These are phyloP conservation scores for Diplotaxis tenuifolia DNA, from an alignment of 345 rosid genomes.

Conservation along the genomic window DNA sequence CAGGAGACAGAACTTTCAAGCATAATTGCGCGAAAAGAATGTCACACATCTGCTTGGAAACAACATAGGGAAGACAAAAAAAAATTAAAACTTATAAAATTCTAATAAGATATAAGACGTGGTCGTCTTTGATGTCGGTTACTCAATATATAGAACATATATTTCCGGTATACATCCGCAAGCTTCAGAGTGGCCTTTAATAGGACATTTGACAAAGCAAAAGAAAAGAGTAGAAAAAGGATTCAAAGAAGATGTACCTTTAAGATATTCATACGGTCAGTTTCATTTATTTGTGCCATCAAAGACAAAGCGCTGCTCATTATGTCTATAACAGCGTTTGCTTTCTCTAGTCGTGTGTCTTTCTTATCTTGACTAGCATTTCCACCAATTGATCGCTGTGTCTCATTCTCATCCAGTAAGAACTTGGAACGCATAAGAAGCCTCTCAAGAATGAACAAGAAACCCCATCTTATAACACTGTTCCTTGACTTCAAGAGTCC, in stretches of 20 bases:
- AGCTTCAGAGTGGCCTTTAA: slow-evolving; percentile 4
- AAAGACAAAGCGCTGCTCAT: slow-evolving; percentile 90
- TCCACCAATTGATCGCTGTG: slow-evolving; percentile 49
- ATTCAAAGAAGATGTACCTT: slow-evolving; percentile 52
- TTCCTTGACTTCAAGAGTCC: slow-evolving; percentile 90
- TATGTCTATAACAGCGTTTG: slow-evolving; percentile 85
- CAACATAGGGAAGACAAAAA: slow-evolving; percentile 28
- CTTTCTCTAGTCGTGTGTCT: slow-evolving; percentile 78
- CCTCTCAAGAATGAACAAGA: slow-evolving; percentile 79
- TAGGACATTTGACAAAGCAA: neutral
- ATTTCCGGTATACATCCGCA: slow-evolving; percentile 2
- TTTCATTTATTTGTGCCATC: slow-evolving; percentile 84
- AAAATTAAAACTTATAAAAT: neutral
- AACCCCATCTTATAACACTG: slow-evolving; percentile 78
- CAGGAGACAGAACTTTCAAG: slow-evolving; percentile 79
- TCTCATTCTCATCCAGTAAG: slow-evolving; percentile 83
- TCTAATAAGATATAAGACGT: slow-evolving; percentile 9
- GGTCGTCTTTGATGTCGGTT: neutral
- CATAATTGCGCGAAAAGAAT: slow-evolving; percentile 93
- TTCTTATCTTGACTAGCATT: slow-evolving; percentile 41
- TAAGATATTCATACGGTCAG: slow-evolving; percentile 83
- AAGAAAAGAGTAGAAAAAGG: neutral
- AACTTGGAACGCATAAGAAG: slow-evolving; percentile 95
- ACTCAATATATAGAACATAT: neutral
- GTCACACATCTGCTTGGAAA: slow-evolving; percentile 87